Base-by-base conservation (phyloP, 257 asterid species). In the Forsythia suspensa region DNA sequence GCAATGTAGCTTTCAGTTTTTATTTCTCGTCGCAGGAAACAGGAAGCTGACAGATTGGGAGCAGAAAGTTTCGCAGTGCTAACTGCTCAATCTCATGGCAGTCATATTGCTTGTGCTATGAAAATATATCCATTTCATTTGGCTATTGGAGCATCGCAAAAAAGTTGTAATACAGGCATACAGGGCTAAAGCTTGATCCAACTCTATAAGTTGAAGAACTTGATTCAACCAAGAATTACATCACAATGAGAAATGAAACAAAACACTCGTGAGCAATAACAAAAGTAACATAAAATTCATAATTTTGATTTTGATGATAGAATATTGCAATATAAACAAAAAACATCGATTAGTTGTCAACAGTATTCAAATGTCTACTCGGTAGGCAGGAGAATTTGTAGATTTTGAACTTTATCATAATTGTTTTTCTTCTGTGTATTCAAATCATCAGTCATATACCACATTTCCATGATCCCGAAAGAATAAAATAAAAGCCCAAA, bases 11-110 rank as follows among this genome's bases (percentile, higher is more conserved):
- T 66, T 75, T 40, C 57, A 61, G 59, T 5, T 42, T 65, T 70
- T 65, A 74, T 83, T 77, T 70, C 43, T 40, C 78, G 69, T 73
- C 67, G 36, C 6, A 21, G 29, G 66, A 37, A 61, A 73, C 75
- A 74, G 67, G 68, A 80, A 76, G 66, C 15, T 61, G 34, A 63
- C 43, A 52, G 63, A 52, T 5, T 18, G 16, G 24, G 21, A 55
- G 65, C 65, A 18, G 65, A 55, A 55, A 16, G 65, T 55, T 48
- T 48, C 71, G 39, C n/a, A 51, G 38, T 43, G 34, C 37, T 46
- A 48, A 6, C 36, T 20, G 13, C 12, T 57, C 24, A 0, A 57
- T 57, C 66, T 57, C 66, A 48, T 48, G 57, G 57, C 6, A 12
- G 57, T 48, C 57, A 57, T n/a, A 7, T 57, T 20, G 11, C 36